Percentiles rank a stretch among this genome's conserved stretches.
Conservation (phyloP, 148 eudicot species). For the Amaranthus cruentus region DNA sequence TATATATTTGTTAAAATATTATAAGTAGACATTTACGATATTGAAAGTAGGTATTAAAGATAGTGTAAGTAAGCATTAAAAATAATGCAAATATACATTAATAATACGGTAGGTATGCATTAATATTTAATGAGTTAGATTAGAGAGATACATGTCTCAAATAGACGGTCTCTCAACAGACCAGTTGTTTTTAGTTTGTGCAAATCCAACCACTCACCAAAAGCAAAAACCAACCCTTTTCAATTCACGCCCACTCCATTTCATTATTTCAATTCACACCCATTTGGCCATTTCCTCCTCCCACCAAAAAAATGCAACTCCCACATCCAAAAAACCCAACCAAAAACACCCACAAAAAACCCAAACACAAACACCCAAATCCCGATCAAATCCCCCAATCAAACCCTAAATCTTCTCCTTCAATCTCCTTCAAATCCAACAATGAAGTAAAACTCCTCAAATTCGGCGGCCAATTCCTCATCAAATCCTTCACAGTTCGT, state of each 20-base stretch:
- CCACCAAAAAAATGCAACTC: constrained; percentile 3
- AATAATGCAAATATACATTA: too few species aligned
- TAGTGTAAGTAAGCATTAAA: too few species aligned
- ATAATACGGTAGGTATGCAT: too few species aligned
- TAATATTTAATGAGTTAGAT: too few species aligned
- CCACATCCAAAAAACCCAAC: constrained; percentile 15
- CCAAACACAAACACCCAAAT: constrained; percentile 62
- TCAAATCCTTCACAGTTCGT: constrained; percentile 90
- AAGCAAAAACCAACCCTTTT: not conserved
- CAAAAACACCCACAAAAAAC: constrained; percentile 53
- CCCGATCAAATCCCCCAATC: constrained; percentile 34
- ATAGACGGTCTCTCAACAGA: too few species aligned
- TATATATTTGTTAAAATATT: too few species aligned
- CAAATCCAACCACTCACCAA: not conserved
- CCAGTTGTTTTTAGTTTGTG: too few species aligned
- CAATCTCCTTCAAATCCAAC: constrained; percentile 64
- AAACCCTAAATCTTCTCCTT: constrained; percentile 33
- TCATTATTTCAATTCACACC: not conserved
- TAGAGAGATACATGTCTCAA: too few species aligned
- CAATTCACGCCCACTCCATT: not conserved
- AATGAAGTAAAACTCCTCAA: constrained; percentile 77
- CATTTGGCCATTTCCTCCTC: not conserved
- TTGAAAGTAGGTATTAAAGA: too few species aligned
- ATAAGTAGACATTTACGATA: too few species aligned
- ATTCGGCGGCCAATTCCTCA: constrained; percentile 85